These are phyloP conservation scores for Xerocomellus intermedius DNA, from an alignment of 768 basidiomycete species.

Conservation along the genomic window DNA sequence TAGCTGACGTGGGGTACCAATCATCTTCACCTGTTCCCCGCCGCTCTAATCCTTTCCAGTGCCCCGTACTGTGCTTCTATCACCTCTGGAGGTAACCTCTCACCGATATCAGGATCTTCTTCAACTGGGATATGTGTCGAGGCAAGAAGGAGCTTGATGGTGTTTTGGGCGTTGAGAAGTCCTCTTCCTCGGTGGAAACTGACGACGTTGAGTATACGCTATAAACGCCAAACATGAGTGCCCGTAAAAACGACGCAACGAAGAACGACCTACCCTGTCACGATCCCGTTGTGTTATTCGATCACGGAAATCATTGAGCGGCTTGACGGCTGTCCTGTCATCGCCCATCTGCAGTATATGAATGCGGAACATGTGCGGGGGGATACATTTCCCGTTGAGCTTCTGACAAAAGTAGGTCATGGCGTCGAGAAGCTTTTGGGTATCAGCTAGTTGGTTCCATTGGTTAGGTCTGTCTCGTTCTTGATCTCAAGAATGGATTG, in stretches of 20 bases:
- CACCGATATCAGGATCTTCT: slow-evolving; percentile 20
- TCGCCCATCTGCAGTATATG: slow-evolving; percentile 26
- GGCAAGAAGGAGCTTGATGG: slow-evolving; percentile 20
- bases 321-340: slow-evolving; percentile 21
- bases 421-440: slow-evolving; percentile 8
- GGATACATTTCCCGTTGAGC: slow-evolving; percentile 7
- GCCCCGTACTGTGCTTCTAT: slow-evolving; percentile 9
- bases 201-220: slow-evolving; percentile 22
- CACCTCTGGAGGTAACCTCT: slow-evolving; percentile 11
- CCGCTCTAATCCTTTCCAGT: slow-evolving; percentile 14
- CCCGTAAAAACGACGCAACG: not conserved
- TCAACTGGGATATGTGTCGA: slow-evolving; percentile 16
- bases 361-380: slow-evolving; percentile 22
- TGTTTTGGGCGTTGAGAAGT: slow-evolving; percentile 17
- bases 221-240: not conserved
- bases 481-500: not conserved
- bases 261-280: slow-evolving; percentile 8
- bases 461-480: not conserved
- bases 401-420: slow-evolving; percentile 9
- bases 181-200: slow-evolving; percentile 27
- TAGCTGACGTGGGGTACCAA: not conserved
- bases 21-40: not conserved
- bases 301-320: slow-evolving; percentile 23
- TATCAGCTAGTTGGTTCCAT: slow-evolving; percentile 9
- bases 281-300: slow-evolving; percentile 14